These are phyloP conservation scores for Solanum sejunctum DNA, from an alignment of 257 asterid genomes.

Conservation along the genomic window DNA sequence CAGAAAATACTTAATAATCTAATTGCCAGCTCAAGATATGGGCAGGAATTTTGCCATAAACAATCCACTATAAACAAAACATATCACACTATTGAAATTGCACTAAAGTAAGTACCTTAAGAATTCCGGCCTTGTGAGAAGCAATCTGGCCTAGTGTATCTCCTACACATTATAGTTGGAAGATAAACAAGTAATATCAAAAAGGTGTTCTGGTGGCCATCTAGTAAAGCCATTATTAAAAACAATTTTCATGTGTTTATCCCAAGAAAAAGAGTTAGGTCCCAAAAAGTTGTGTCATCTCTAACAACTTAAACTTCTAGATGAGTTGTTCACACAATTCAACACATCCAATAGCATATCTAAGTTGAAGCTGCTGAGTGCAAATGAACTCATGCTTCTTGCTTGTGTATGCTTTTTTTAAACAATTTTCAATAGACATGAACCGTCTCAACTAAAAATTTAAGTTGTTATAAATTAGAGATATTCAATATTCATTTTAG, in stretches of 20 bases:
- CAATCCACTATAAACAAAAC: conserved; percentile 6
- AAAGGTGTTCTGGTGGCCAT: background rate
- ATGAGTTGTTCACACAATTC: background rate
- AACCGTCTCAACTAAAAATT: background rate
- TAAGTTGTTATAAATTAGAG: background rate
- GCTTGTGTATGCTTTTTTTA: background rate
- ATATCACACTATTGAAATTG: conserved; percentile 1
- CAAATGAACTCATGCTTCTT: background rate
- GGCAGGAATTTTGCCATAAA: conserved; percentile 9
- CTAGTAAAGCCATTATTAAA: background rate
- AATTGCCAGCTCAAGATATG: conserved; percentile 20
- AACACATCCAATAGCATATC: background rate
- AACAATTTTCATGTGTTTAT: background rate
- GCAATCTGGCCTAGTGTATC: conserved; percentile 66
- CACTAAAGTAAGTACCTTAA: conserved; percentile 44
- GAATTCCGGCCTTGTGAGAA: conserved; percentile 87
- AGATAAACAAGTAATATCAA: background rate
- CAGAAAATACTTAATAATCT: conserved; percentile 30
- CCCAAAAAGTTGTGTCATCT: background rate
- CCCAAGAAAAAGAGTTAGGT: background rate
- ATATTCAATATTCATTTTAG: background rate
- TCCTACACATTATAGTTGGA: conserved; percentile 12
- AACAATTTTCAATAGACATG: background rate
- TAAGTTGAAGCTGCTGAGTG: background rate
- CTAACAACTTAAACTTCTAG: background rate